Conservation (phyloP, 257 asterid species). For the Solanum dulcamara region DNA sequence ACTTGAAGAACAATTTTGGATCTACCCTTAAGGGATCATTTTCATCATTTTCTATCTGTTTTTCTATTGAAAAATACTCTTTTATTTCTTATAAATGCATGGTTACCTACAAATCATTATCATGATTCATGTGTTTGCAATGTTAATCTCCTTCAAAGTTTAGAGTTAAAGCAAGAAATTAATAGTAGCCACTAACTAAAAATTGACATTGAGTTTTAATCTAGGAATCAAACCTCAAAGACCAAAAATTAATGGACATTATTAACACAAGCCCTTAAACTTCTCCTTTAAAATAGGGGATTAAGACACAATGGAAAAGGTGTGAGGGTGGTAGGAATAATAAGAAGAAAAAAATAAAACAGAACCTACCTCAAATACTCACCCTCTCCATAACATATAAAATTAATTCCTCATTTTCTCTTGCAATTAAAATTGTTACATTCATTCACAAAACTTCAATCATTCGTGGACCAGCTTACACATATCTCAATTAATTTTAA, state of each 20-base stretch:
- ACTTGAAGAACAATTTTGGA: not conserved
- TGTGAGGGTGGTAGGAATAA: not conserved
- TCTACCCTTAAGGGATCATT: not conserved
- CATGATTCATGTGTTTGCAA: not conserved
- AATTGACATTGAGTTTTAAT: not conserved
- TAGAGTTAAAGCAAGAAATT: not conserved
- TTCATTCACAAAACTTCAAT: not conserved
- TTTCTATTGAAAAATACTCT: not conserved
- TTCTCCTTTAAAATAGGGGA: not conserved
- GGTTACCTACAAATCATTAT: not conserved
- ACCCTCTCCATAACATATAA: not conserved
- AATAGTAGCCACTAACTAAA: not conserved
- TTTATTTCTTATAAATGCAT: not conserved
- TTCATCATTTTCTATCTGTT: not conserved
- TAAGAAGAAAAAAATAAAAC: not conserved
- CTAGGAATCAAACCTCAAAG: not conserved
- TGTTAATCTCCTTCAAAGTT: not conserved
- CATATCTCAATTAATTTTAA: not conserved
- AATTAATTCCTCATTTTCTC: not conserved
- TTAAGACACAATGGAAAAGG: not conserved
- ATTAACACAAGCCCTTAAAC: not conserved
- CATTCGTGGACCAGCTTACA: not conserved
- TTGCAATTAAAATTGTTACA: not conserved
- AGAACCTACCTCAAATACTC: not conserved
- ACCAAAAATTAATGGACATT: not conserved